Evolutionary conservation across 2,329 filamentous ascomycete genomes (phyloP), one percentile per base, ranked within the genome.

Genomic region (Decorospora gaudefroyi): DNA sequence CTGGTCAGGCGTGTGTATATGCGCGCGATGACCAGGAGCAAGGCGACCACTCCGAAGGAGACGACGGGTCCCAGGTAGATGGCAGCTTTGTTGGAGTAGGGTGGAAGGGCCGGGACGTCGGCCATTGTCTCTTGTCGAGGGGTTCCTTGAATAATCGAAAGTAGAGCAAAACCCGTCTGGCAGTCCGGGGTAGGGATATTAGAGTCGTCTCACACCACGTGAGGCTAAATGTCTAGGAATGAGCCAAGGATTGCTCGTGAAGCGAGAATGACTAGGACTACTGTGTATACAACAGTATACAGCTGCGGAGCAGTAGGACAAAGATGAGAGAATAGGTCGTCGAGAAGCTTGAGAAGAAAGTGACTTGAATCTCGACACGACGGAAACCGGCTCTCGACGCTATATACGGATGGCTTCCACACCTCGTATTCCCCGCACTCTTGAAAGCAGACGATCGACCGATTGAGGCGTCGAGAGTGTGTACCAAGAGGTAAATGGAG

Each of bases 31-130:
- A 58, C 55, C 16, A 64, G 49, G 12, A 35, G 34, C 2, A 65
- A 33, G 6, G 59, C 49, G 16, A 65, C 25, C 4, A 34, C 29
- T 4, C 55, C 47, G 10, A 65, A 36, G 7, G 51, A 61, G 17
- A 46, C 36, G 11, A 59, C 53, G 1, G 62, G 62, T 27, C 55
- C 46, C 7, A 65, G 26, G 12, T 61, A 65, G 11, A 56, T 34
- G 12, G 28, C 32, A 1, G 52, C 42, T 23, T 51, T 59, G 33
- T 62, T 59, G n/a, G 59, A 58, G 25, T 59, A 56, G 7, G 52
- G 53, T 10, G 53, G 46, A 1, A 23, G 19, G 26, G 35, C 28
- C 22, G 11, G 35, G 3, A 31, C n/a, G 19, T 30, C 34, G 9
- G 46, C 32, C 53, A 51, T 49, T 8, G 8, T 37, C 19, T 30